Percentiles rank a stretch among this genome's conserved stretches.
phyloP scores from a whole-genome alignment of 768 basidiomycete genomes.

The Russula dissimulans region DNA sequence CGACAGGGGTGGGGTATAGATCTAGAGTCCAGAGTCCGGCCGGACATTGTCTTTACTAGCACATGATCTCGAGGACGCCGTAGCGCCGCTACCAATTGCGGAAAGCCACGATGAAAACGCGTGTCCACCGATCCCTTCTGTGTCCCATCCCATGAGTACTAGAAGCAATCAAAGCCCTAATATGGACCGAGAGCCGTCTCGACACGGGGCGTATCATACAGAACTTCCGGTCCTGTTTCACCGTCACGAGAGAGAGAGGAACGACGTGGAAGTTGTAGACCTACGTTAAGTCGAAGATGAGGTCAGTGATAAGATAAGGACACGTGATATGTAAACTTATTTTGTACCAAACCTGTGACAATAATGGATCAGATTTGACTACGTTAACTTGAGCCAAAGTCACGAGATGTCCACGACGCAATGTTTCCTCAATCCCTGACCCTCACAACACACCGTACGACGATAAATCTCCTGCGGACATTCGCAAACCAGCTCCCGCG shows the following conservation, averaged over 20 bases:
- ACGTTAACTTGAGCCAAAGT: not conserved
- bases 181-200: not conserved
- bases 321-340: too few relatives aligned
- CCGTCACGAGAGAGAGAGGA: too few relatives aligned
- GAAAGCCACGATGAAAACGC: conserved; percentile 5
- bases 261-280: too few relatives aligned
- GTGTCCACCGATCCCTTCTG: not conserved
- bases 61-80: not conserved
- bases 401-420: too few relatives aligned
- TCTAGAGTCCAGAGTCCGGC: not conserved
- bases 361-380: too few relatives aligned
- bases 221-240: too few relatives aligned
- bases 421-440: not conserved
- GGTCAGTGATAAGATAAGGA: too few relatives aligned
- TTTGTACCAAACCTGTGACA: too few relatives aligned
- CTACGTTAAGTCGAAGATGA: too few relatives aligned
- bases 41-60: not conserved
- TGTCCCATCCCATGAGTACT: not conserved
- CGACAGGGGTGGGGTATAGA: not conserved
- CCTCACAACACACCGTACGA: not conserved
- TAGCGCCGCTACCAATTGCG: conserved; percentile 7
- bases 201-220: too few relatives aligned
- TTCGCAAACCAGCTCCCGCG: conserved; percentile 15
- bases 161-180: not conserved
- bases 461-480: not conserved